Conservation (phyloP, 2,329 filamentous ascomycete genomes). For the Alternaria panax region DNA sequence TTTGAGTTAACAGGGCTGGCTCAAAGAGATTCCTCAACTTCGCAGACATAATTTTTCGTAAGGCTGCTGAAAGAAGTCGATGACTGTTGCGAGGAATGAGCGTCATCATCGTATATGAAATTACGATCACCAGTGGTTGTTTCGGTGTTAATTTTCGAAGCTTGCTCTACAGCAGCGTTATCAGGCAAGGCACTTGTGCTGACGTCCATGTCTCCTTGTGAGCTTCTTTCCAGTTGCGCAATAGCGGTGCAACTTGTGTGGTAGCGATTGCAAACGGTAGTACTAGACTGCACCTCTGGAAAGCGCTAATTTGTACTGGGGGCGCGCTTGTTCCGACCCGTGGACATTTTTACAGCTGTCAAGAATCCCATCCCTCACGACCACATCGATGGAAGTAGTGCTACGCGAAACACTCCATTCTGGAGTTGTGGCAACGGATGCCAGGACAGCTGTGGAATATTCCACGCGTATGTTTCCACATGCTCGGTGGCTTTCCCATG, state of each 20-base stretch:
- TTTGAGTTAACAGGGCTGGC: neutral
- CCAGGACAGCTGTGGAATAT: neutral
- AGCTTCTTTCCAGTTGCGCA: neutral
- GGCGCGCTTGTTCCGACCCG: neutral
- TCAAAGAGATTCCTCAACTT: neutral
- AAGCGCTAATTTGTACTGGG: neutral
- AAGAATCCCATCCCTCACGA: neutral
- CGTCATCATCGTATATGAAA: neutral
- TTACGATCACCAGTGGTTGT: neutral
- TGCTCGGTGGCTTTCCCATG: neutral
- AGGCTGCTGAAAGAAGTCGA: neutral
- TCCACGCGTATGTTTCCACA: slow-evolving; percentile 5
- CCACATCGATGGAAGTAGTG: neutral
- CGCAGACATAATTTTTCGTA: neutral
- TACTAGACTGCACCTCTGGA: neutral
- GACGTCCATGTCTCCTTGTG: neutral
- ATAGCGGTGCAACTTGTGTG: neutral
- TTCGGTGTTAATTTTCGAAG: neutral
- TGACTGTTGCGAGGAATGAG: neutral
- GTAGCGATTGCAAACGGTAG: neutral
- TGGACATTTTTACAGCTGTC: neutral
- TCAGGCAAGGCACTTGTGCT: neutral
- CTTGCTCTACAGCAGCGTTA: neutral
- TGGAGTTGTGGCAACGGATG: neutral
- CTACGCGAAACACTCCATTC: neutral